These are phyloP conservation scores for Amylocarpus encephaloides DNA, from an alignment of 2,329 filamentous ascomycete genomes.

Conservation along the genomic window DNA sequence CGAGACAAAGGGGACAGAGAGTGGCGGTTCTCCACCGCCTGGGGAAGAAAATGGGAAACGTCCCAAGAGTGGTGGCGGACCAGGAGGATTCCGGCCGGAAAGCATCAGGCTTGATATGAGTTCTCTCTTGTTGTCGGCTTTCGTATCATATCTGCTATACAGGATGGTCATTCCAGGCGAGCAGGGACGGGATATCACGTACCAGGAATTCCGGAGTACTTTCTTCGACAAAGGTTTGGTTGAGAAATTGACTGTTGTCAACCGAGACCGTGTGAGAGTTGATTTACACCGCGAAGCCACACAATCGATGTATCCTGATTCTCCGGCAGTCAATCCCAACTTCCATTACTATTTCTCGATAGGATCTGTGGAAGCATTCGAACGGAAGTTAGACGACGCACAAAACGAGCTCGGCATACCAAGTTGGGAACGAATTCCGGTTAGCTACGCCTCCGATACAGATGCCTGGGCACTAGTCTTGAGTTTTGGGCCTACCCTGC, in stretches of 20 bases:
- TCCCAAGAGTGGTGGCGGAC: conserved; percentile 24
- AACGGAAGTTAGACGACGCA: conserved; percentile 79
- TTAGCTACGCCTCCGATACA: conserved; percentile 77
- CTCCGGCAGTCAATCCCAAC: conserved; percentile 57
- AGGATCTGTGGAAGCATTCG: conserved; percentile 88
- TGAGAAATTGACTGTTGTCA: conserved; percentile 80
- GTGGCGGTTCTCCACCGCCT: conserved; percentile 17
- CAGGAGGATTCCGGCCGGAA: conserved; percentile 17
- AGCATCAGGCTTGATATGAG: conserved; percentile 29
- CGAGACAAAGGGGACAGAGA: conserved; percentile 17
- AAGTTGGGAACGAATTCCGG: conserved; percentile 79
- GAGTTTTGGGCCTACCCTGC: conserved; percentile 75
- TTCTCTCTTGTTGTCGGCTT: conserved; percentile 40
- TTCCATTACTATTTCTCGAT: conserved; percentile 93
- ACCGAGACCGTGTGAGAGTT: conserved; percentile 71
- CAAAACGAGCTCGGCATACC: conserved; percentile 86
- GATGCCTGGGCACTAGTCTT: conserved; percentile 65
- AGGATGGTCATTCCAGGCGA: conserved; percentile 60
- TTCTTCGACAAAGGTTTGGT: conserved; percentile 96
- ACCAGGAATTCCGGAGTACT: conserved; percentile 90
- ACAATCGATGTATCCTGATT: conserved; percentile 67
- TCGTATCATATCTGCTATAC: conserved; percentile 58
- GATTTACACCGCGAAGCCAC: conserved; percentile 72
- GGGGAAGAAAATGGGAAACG: conserved; percentile 33
- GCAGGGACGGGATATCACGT: conserved; percentile 77